A percentile compares a stretch with the other conserved stretches of the same genome.
Evolutionary conservation across 352 stramenopile species (phyloP).

Genomic region (Phytophthora macrochlamydospora): DNA sequence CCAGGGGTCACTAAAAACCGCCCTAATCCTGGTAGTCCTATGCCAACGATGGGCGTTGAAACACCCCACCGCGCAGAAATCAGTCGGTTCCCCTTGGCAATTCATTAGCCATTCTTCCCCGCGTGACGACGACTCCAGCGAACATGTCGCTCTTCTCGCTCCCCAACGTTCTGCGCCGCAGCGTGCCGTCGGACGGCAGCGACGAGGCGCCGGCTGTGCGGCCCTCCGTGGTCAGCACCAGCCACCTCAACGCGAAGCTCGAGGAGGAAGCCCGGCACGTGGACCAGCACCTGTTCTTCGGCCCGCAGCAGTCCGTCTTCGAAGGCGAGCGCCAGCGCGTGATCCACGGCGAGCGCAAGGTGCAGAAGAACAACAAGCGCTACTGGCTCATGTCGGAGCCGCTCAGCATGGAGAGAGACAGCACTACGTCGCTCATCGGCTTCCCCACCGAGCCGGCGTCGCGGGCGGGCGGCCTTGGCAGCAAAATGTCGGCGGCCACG

Average conservation of each 20-base stretch:
- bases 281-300: conserved; percentile 86
- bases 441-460: conserved; percentile 50
- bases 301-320: conserved; percentile 71
- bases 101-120: conserved; percentile 37
- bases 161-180: conserved; percentile 68
- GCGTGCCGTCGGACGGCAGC: conserved; percentile 53
- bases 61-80: not conserved
- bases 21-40: not conserved
- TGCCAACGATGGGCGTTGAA: not conserved
- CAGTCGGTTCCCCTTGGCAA: not conserved
- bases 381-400: conserved; percentile 89
- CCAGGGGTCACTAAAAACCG: not conserved
- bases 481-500: conserved; percentile 70
- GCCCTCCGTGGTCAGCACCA: conserved; percentile 68
- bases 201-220: conserved; percentile 48
- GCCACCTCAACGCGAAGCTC: conserved; percentile 78
- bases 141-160: conserved; percentile 85
- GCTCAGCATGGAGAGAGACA: conserved; percentile 79
- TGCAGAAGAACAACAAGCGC: conserved; percentile 82
- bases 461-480: conserved; percentile 45
- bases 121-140: conserved; percentile 16
- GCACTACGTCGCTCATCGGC: conserved; percentile 75
- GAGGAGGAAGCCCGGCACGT: conserved; percentile 61
- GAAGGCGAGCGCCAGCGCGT: conserved; percentile 81
- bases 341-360: conserved; percentile 88